Evolutionary conservation across 2,329 filamentous ascomycete species (phyloP).

Genomic region (Fusarium tjaetaba): DNA sequence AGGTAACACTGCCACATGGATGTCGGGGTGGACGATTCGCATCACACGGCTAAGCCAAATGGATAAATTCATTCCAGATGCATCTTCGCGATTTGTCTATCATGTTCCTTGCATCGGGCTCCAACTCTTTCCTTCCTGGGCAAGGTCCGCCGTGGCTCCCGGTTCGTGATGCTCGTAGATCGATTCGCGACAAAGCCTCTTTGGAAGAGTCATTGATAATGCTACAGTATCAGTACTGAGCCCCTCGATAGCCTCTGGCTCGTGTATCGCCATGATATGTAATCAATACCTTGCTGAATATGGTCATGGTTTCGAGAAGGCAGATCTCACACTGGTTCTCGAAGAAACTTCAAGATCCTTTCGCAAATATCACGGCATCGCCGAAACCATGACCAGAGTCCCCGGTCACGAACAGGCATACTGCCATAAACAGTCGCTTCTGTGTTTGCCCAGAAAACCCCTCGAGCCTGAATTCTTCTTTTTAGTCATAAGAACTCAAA

Average conservation of each 20-base stretch:
- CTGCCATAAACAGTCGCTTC: neutral
- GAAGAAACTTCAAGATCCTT: neutral
- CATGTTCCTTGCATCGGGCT: neutral
- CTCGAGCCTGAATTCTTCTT: neutral
- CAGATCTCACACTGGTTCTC: neutral
- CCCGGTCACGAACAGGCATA: neutral
- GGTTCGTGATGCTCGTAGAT: neutral
- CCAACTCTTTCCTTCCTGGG: neutral
- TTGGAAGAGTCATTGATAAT: neutral
- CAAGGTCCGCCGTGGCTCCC: neutral
- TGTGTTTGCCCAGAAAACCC: neutral
- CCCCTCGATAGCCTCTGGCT: neutral
- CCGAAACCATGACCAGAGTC: neutral
- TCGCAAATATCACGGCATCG: neutral
- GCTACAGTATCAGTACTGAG: neutral
- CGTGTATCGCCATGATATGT: neutral
- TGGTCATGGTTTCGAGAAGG: neutral
- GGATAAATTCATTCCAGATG: neutral
- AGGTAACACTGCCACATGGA: neutral
- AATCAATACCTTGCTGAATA: neutral
- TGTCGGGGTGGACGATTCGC: neutral
- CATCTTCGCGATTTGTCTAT: neutral
- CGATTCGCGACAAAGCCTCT: neutral
- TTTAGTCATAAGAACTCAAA: neutral
- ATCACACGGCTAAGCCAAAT: neutral